A percentile compares a stretch with the other conserved stretches of the same genome.
These are phyloP conservation scores for Trichoderma semiorbis DNA, from an alignment of 2,329 filamentous ascomycete species.

Conservation along the genomic window DNA sequence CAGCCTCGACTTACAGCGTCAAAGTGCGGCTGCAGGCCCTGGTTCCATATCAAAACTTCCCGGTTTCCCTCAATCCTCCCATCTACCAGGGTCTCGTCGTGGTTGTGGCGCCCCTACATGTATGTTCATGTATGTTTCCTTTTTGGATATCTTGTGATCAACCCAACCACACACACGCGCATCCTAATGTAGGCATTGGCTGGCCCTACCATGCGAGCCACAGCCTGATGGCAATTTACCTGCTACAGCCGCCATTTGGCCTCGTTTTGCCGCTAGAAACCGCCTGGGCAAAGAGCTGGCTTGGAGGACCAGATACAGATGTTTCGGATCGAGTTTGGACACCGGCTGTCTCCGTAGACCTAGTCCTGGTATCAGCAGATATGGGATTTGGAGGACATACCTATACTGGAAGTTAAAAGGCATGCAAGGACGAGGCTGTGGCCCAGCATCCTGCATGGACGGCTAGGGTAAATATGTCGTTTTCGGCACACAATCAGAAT, in stretches of 20 bases:
- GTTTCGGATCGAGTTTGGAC: not conserved
- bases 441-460: not conserved
- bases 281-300: not conserved
- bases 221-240: not conserved
- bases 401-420: not conserved
- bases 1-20: conserved; percentile 4
- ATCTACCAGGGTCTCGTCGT: conserved; percentile 7
- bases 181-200: not conserved
- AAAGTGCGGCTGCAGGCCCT: conserved; percentile 14
- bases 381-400: not conserved
- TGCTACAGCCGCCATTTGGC: not conserved
- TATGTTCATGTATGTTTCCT: not conserved
- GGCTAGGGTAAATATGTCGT: not conserved
- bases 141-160: conserved; percentile 11
- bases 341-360: not conserved
- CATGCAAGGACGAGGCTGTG: not conserved
- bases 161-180: conserved; percentile 6
- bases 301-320: not conserved
- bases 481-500: not conserved
- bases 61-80: conserved; percentile 14
- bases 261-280: not conserved
- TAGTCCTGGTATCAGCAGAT: not conserved
- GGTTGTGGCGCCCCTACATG: conserved; percentile 13
- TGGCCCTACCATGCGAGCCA: not conserved
- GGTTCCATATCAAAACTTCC: conserved; percentile 6